Evolutionary conservation across 2,329 filamentous ascomycete species (phyloP), one percentile per base, ranked within the genome.

Genomic region (Alternaria sp.): DNA sequence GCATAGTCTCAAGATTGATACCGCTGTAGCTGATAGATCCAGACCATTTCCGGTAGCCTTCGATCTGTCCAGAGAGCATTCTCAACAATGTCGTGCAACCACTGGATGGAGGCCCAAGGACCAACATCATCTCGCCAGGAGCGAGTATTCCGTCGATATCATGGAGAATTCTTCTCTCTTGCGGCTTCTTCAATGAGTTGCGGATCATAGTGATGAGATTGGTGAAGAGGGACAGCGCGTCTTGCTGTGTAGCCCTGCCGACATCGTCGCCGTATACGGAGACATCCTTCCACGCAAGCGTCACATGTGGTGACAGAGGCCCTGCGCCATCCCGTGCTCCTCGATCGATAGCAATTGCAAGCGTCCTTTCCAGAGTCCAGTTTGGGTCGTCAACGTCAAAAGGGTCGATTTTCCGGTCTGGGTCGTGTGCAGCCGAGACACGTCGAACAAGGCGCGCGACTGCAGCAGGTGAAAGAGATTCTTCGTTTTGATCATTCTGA

Each of bases 71-170:
- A 44, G 41, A 44, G 25, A 90, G 78, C 0, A 85, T 82, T 77
- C 88, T 89, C 5, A 89, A 79, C 1, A 89, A 76, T 0, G 87
- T 89, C 40, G 83, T 85, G 71, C 87, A 89, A 2, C 87, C 87
- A 11, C 84, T 86, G 0, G 81, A 83, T 1, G 80, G 80, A 27
- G 72, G 66, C 7, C 79, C 80, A 30, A 81, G 74, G 1, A 81
- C 79, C 36, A 80, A 69, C 8, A 80, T 61, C 50, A 80, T 67
- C 67, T 81, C 80, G 3, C 84, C 83, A 40, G 20, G 32, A 12
- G 12, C 22, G 9, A 53, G 18, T 11, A 53, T 20, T 8, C 50
- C 60, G 12, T 53, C 50, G 6, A 53, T 32, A 28, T 51, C 32
- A 6, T 34, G 20, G 16, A 51, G 40, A n/a, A 51, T 43, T 1